A percentile compares a stretch with the other conserved stretches of the same genome.
phyloP scores from a whole-genome alignment of 495 filamentous ascomycete species.

The Aspergillus conjunctus region DNA sequence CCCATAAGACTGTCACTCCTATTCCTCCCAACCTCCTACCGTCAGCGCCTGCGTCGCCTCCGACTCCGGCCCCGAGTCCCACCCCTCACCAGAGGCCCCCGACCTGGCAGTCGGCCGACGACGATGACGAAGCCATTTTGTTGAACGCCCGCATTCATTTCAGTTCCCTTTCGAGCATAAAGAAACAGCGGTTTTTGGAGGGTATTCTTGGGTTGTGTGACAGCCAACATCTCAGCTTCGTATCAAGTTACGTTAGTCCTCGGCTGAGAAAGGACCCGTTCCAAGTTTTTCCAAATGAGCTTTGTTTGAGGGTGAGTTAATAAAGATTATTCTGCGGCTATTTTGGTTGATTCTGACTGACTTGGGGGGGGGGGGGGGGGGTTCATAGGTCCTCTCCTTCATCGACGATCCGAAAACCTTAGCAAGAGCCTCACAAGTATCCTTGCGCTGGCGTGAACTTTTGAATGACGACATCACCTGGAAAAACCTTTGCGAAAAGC shows the following conservation, averaged over 20 bases:
- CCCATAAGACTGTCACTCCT: slow-evolving; percentile 51
- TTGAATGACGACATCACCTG: slow-evolving; percentile 96
- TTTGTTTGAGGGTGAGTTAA: slow-evolving; percentile 76
- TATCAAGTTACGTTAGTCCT: slow-evolving; percentile 89
- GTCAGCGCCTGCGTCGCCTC: slow-evolving; percentile 68
- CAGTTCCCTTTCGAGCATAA: slow-evolving; percentile 51
- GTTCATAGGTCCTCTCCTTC: slow-evolving; percentile 77
- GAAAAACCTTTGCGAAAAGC: slow-evolving; percentile 94
- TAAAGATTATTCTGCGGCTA: background rate
- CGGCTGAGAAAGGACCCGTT: slow-evolving; percentile 96
- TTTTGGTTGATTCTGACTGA: slow-evolving; percentile 8
- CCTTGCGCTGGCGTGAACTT: slow-evolving; percentile 86
- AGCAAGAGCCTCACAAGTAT: slow-evolving; percentile 90
- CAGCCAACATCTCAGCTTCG: slow-evolving; percentile 91
- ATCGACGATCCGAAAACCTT: slow-evolving; percentile 94
- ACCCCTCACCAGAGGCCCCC: slow-evolving; percentile 62
- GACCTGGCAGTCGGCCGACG: slow-evolving; percentile 59
- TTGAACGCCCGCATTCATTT: slow-evolving; percentile 59
- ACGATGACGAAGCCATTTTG: slow-evolving; percentile 58
- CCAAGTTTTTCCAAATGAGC: slow-evolving; percentile 80
- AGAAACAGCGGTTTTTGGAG: slow-evolving; percentile 68
- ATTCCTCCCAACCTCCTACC: slow-evolving; percentile 63
- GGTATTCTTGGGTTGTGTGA: slow-evolving; percentile 90
- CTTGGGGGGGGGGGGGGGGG: too few species aligned
- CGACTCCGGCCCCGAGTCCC: slow-evolving; percentile 68